A percentile compares a stretch with the other conserved stretches of the same genome.
Evolutionary conservation across 495 filamentous ascomycete genomes (phyloP).

Genomic region (Aspergillus wentii): DNA sequence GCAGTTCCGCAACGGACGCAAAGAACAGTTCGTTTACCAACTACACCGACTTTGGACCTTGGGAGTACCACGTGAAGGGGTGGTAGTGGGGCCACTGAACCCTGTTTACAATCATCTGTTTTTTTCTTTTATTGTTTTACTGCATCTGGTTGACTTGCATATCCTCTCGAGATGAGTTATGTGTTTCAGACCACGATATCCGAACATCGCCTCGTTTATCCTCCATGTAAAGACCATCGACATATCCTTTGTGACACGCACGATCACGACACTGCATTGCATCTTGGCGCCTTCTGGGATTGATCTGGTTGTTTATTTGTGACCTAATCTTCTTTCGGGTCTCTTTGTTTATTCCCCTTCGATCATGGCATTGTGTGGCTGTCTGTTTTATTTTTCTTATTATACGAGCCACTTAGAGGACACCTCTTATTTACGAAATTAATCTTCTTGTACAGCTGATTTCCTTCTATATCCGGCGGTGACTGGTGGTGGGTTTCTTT

Average conservation of each 20-base stretch:
- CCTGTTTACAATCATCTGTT: too few species aligned
- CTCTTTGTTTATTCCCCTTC: neutral
- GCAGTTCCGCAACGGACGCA: too few species aligned
- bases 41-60: conserved; percentile 59
- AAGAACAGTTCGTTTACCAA: conserved; percentile 62
- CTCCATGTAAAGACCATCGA: conserved; percentile 17
- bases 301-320: conserved; percentile 30
- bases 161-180: conserved; percentile 17
- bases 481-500: conserved; percentile 11
- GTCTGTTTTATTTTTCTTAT: conserved; percentile 22
- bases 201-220: conserved; percentile 13
- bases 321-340: conserved; percentile 21
- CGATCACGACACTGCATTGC: conserved; percentile 45
- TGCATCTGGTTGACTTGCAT: conserved; percentile 3
- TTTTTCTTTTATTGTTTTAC: neutral
- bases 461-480: conserved; percentile 14
- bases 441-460: conserved; percentile 42
- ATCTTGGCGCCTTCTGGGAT: conserved; percentile 39
- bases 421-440: conserved; percentile 22
- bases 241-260: conserved; percentile 33
- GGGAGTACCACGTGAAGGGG: conserved; percentile 66
- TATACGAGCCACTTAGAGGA: conserved; percentile 10
- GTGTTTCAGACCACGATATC: conserved; percentile 30
- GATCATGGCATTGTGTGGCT: conserved; percentile 22
- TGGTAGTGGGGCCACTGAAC: conserved; percentile 60